Base-by-base conservation (phyloP, 306 rosid genomes). In the Sophora flavescens region DNA sequence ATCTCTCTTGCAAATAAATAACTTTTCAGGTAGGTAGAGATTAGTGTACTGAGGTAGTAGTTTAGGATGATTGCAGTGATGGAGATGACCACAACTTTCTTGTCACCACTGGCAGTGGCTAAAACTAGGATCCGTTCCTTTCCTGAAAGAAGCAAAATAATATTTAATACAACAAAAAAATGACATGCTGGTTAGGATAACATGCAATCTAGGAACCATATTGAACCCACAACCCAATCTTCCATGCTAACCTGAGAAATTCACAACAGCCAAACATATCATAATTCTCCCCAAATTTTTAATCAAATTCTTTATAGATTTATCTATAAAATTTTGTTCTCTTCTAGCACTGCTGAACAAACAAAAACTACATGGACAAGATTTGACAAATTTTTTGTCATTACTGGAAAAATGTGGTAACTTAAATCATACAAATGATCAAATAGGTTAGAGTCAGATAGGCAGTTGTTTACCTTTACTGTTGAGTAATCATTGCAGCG, bases 1-100 rank as follows among this genome's bases (percentile, higher is more conserved):
- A 72, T 72, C 64, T 53, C 60, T 70, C 54, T 41, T 14, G 73
- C 28, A 32, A 4, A 5, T 63, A 68, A 32, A 52, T 52, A 44
- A 44, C 64, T 14, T 42, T 50, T 30, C 73, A 72, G 72, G 17
- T 1, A 38, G 45, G 39, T 66, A 44, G 68, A 45, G 14, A 54
- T 62, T 15, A 32, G 73, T 12, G 53, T 12, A 38, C 72, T 22
- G 57, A 59, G 12, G 59, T 53, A 67, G 42, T 66, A 48, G 79
- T 74, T 64, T 53, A 82, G 22, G 78, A 84, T 58, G 76, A 72
- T 66, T 65, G 28, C 4, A 73, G 80, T 6, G 86, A 65, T 33
- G 92, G 90, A 39, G 91, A 81, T 11, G 86, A 81, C 91, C 92
- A 81, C 35, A 22, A 90, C 93, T 80, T 90, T 90, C 89, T 88